A percentile compares a stretch with the other conserved stretches of the same genome.
These are phyloP conservation scores for Cucumis cinereus DNA, from an alignment of 306 rosid genomes.

Conservation along the genomic window DNA sequence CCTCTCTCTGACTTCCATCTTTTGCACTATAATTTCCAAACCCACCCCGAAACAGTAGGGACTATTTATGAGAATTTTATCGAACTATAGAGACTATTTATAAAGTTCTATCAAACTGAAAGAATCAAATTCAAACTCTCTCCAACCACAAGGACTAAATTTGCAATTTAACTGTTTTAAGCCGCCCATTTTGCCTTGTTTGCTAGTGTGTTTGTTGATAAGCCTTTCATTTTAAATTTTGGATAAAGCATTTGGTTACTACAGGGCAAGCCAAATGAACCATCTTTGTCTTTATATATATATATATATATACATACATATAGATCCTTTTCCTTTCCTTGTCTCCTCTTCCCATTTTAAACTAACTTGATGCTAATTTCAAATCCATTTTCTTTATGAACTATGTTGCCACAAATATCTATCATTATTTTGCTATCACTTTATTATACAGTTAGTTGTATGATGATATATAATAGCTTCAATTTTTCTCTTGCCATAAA, in stretches of 20 bases:
- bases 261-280: not conserved
- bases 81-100: too few species aligned
- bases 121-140: too few species aligned
- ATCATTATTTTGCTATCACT: not conserved
- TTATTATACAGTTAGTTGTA: not conserved
- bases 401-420: not conserved
- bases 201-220: not conserved
- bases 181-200: not conserved
- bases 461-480: not conserved
- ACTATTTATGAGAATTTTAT: too few species aligned
- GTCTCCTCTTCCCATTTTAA: not conserved
- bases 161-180: too few species aligned
- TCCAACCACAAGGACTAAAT: too few species aligned
- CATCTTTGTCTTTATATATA: not conserved
- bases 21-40: not conserved
- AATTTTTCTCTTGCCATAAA: not conserved
- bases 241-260: not conserved
- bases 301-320: too few species aligned
- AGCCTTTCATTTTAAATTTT: not conserved
- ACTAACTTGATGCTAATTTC: not conserved
- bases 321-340: not conserved
- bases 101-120: too few species aligned
- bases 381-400: not conserved
- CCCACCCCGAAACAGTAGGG: too few species aligned
- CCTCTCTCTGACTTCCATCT: not conserved